Percentiles rank a stretch among this genome's conserved stretches.
phyloP scores from a whole-genome alignment of 2,329 filamentous ascomycete species.

The Paecilomyces sp. region DNA sequence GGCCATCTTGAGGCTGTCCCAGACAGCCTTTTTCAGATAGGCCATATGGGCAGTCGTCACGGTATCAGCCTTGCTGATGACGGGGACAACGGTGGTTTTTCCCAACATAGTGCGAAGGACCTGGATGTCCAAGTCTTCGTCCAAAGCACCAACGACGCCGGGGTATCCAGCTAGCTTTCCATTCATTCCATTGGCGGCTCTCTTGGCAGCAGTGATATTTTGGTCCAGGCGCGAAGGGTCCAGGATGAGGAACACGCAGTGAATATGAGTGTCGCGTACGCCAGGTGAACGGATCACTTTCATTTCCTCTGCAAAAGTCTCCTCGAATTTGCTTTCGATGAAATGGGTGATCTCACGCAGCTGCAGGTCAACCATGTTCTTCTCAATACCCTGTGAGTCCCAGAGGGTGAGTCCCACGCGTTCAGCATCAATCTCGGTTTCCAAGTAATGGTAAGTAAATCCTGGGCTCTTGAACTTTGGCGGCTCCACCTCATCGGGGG shows the following conservation, averaged over 20 bases:
- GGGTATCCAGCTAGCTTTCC: constrained; percentile 37
- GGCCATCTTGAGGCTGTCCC: constrained; percentile 76
- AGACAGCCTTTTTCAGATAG: constrained; percentile 83
- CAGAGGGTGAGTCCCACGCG: constrained; percentile 87
- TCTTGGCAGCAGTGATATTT: constrained; percentile 65
- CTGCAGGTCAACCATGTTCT: constrained; percentile 90
- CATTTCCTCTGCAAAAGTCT: constrained; percentile 95
- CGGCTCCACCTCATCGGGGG: constrained; percentile 51
- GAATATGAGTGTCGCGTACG: constrained; percentile 92
- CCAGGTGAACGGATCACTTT: constrained; percentile 92
- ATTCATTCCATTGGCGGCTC: constrained; percentile 47
- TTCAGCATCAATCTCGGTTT: constrained; percentile 90
- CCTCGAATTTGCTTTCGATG: constrained; percentile 96
- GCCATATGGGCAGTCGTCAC: constrained; percentile 94
- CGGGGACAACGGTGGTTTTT: constrained; percentile 90
- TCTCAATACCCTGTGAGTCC: constrained; percentile 94
- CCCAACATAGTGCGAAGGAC: constrained; percentile 80
- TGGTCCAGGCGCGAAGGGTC: constrained; percentile 80
- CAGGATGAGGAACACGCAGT: constrained; percentile 86
- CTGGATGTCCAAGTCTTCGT: constrained; percentile 85
- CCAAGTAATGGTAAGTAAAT: constrained; percentile 83
- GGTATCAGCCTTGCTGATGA: constrained; percentile 95
- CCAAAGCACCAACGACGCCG: constrained; percentile 58
- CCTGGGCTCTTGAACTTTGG: constrained; percentile 49
- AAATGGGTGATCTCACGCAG: constrained; percentile 86